These are phyloP conservation scores for Fusarium dimerum DNA, from an alignment of 2,329 filamentous ascomycete species.

Conservation along the genomic window DNA sequence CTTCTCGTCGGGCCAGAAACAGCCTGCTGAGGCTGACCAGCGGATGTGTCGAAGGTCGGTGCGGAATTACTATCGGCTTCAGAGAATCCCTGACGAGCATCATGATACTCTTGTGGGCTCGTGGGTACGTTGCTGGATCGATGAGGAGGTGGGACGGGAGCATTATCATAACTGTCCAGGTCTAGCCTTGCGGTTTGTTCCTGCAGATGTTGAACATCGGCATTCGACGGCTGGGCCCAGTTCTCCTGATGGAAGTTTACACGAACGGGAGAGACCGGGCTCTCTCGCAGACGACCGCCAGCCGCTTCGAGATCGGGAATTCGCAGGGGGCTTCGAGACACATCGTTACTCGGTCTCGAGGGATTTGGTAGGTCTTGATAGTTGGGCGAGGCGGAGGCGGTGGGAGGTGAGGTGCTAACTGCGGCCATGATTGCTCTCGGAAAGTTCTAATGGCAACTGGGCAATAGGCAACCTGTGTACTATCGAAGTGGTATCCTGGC, in stretches of 20 bases:
- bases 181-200: constrained; percentile 27
- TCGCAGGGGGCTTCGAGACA: constrained; percentile 39
- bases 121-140: constrained; percentile 8
- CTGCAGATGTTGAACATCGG: constrained; percentile 48
- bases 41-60: constrained; percentile 11
- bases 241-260: constrained; percentile 56
- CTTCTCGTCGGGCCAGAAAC: constrained; percentile 11
- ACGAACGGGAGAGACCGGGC: constrained; percentile 57
- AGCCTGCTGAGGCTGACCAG: constrained; percentile 4
- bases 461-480: constrained; percentile 8
- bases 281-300: constrained; percentile 48
- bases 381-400: constrained; percentile 32
- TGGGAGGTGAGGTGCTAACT: constrained; percentile 37
- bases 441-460: too few species aligned
- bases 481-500: constrained; percentile 1
- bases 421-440: constrained; percentile 33
- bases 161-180: constrained; percentile 30
- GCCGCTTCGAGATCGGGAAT: constrained; percentile 26
- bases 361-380: constrained; percentile 14
- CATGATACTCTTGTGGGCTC: constrained; percentile 13
- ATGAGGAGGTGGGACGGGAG: constrained; percentile 38
- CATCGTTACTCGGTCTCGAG: constrained; percentile 24
- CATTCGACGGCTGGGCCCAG: constrained; percentile 55
- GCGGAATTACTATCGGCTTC: constrained; percentile 3
- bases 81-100: constrained; percentile 3